Evolutionary conservation across 345 rosid species (phyloP), one percentile per base, ranked within the genome.

Genomic region (Xanthoceras sorbifolium): DNA sequence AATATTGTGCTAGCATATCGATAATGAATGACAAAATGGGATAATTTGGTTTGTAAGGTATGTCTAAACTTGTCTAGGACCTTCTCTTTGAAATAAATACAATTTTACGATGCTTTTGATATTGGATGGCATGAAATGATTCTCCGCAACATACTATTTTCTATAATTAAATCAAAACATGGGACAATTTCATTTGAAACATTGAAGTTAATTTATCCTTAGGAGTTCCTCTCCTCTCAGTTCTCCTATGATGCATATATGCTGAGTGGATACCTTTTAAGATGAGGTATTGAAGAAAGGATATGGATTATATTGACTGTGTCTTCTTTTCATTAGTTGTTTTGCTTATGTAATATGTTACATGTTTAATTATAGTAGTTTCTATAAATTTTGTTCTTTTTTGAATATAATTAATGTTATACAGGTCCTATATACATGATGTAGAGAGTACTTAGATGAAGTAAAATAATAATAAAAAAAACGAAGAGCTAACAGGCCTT

Each of bases 171-270:
- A 57, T 57, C 26, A 57, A 25, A 62, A 12, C 66, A 28, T 29
- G 7, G 38, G 66, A 40, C 23, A 23, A 3, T 36, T 59, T 36
- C 23, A 6, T 34, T 4, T 72, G 9, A 61, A 48, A 28, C 5
- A 42, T 60, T 18, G 40, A 61, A 61, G 42, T 61, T 72, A 17
- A 32, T 40, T 20, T 22, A 42, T 71, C 68, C 60, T 60, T 73
- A 44, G 40, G 17, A 59, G 76, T 40, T 60, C 23, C 4, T 72
- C 5, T 59, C 25, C 25, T 15, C 15, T 0, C n/a, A 57, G 26
- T 73, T 61, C 15, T 22, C 31, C 40, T 25, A 9, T 17, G 14
- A 61, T 8, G 23, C 36, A n/a, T n/a, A 71, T 26, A 57, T 55
- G 6, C 12, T n/a, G 61, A 55, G 18, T 26, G 7, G 55, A 40